Evolutionary conservation across 768 basidiomycete genomes (phyloP), one percentile per base, ranked within the genome.

Genomic region (Peribolospora kevripleyi): DNA sequence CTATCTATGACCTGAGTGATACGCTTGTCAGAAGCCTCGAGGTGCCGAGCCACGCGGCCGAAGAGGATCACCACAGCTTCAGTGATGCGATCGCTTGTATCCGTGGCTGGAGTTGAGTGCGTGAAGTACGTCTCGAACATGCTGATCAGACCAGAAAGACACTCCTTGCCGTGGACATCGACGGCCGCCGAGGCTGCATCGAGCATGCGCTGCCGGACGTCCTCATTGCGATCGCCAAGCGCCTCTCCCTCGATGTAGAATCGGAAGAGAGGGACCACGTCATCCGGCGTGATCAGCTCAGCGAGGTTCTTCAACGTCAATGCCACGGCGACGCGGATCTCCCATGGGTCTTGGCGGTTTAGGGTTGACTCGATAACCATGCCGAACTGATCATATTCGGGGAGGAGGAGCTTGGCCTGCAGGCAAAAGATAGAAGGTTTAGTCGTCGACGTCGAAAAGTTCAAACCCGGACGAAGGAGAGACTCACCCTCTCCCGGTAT

Each of bases 51-150:
- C 6, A 88, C 76, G 13, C 90, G 80, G 55, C 91, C 91, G 60
- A 95, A 84, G 6, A 95, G 74, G 63, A 97, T 88, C 55, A 97
- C 81, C 5, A 91, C 81, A 0, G 87, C 88, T 64, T 97, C 91
- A 60, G 90, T 85, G 68, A 90, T 84, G 58, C 80, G 78, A 64
- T 97, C 91, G 86, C 84, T 7, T 76, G 79, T 0, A 76, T 77
- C 69, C 52, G 69, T 71, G 5, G 75, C 66, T 45, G 68, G 68
- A 38, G 57, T 62, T 37, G 63, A 63, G 42, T 61, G 66, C 0
- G 66, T 55, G 7, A 97, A 75, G 65, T 82, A 80, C 0, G 69
- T 69, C 69, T 97, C 88, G 61, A 97, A 95, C 56, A 80, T 72
- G 10, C 73, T 69, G 58, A 97, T 83, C 46, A 98, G 75, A 1